Evolutionary conservation across 108 stramenopile genomes (phyloP).

Genomic region (Chaetoceros muelleri): DNA sequence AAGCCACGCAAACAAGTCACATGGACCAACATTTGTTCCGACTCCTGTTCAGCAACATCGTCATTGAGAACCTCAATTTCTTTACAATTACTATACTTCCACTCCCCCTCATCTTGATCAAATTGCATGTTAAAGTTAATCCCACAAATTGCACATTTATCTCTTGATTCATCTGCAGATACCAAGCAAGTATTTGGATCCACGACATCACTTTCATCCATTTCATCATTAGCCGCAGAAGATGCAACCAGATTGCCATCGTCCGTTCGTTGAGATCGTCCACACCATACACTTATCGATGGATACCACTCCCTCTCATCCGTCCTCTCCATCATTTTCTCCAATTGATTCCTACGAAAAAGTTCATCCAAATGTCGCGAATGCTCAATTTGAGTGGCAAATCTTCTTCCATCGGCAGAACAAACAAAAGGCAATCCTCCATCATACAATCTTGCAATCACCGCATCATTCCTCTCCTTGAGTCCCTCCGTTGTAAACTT

Average conservation of each 20-base stretch:
- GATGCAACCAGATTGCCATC: constrained; percentile 2
- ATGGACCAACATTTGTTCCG: constrained; percentile 55
- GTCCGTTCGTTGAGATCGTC: constrained; percentile 4
- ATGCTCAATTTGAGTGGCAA: constrained; percentile 61
- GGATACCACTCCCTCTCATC: constrained; percentile 82
- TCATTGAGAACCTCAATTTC: constrained; percentile 63
- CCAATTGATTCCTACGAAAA: constrained; percentile 62
- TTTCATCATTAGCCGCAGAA: constrained; percentile 9
- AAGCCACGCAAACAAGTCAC: constrained; percentile 69
- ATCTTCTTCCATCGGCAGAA: constrained; percentile 67
- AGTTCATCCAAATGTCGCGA: constrained; percentile 66
- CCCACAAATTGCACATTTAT: constrained; percentile 72
- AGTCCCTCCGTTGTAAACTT: constrained; percentile 73
- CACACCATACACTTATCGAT: constrained; percentile 34
- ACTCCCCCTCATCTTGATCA: constrained; percentile 82
- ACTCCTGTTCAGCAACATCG: constrained; percentile 48
- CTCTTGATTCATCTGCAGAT: constrained; percentile 66
- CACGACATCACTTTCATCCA: not conserved
- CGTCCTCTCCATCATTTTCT: constrained; percentile 62
- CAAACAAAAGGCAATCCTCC: constrained; percentile 73
- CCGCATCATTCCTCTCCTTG: constrained; percentile 53
- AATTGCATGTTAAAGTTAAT: constrained; percentile 83
- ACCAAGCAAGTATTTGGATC: constrained; percentile 27
- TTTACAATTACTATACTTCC: constrained; percentile 74
- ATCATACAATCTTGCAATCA: constrained; percentile 62